Evolutionary conservation across 805 yeast species (phyloP), one percentile per base, ranked within the genome.

Genomic region (Wickerhamiella hasegawae): DNA sequence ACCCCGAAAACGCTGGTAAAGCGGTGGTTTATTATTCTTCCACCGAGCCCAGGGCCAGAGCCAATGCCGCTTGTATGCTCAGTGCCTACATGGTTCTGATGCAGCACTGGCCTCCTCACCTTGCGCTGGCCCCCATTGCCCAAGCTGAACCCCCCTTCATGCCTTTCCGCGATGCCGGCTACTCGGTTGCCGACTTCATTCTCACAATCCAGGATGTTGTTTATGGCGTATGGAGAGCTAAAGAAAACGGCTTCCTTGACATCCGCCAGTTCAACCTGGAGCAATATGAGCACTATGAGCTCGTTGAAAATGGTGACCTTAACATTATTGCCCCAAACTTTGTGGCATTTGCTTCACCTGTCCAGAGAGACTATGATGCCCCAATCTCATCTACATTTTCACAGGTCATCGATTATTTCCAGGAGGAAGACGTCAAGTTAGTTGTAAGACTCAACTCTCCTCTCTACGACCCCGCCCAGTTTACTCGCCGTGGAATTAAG

Each of bases 81-180:
- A 82, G 94, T 44, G 83, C 96, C 50, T 90, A 90, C 58, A 84
- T 90, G 96, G 62, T 90, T 1, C 59, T 90, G 36, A 87, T 90
- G 14, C 98, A 90, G 54, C 76, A 83, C 11, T 90, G 98, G 98
- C 83, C 96, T 1, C 98, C 98, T 0, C 98, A 90, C 57, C 90
- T 90, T 56, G 98, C 85, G 0, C 59, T 90, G 43, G 96, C 93
- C 40, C 98, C 98, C 1, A 70, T 90, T 36, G 73, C 90, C 1
- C 97, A 90, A 55, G 71, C 76, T 4, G 84, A 79, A 33, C 94
- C 94, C 2, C 96, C 97, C 5, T 76, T 87, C 45, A 85, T 80
- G 78, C 79, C 85, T 1, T 90, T 85, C 59, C 67, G 98, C 54
- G 98, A 90, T 55, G 98, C 98, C 1, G 98, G 98, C 2, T 90